A percentile compares a stretch with the other conserved stretches of the same genome.
Evolutionary conservation across 805 yeast genomes (phyloP).

Genomic region (Candida xiaguanensis): DNA sequence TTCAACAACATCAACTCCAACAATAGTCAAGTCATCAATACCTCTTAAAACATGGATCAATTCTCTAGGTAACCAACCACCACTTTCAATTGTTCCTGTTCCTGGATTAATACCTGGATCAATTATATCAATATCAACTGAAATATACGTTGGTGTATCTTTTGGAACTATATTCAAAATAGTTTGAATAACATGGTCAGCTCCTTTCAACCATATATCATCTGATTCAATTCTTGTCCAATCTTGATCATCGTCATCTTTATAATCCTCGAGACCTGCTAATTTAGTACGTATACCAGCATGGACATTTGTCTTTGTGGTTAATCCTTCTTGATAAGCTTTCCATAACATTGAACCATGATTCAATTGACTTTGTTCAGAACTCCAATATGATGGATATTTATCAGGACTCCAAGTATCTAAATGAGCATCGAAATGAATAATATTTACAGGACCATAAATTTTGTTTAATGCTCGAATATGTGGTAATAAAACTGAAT

Average conservation of each 20-base stretch:
- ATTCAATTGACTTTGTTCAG: conserved; percentile 58
- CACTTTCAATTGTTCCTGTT: conserved; percentile 59
- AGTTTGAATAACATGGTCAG: conserved; percentile 50
- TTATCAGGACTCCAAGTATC: conserved; percentile 78
- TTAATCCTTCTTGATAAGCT: conserved; percentile 66
- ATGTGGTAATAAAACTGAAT: conserved; percentile 70
- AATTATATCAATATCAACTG: conserved; percentile 70
- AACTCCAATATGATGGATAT: conserved; percentile 61
- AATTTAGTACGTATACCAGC: conserved; percentile 76
- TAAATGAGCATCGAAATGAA: conserved; percentile 83
- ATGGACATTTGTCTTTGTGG: conserved; percentile 59
- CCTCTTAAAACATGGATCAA: conserved; percentile 45
- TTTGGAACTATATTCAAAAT: conserved; percentile 54
- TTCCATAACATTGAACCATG: conserved; percentile 89
- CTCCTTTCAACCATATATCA: conserved; percentile 68
- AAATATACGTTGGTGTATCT: conserved; percentile 67
- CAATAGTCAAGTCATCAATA: conserved; percentile 42
- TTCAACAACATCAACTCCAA: conserved; percentile 57
- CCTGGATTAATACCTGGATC: conserved; percentile 59
- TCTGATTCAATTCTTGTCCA: conserved; percentile 68
- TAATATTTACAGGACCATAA: conserved; percentile 67
- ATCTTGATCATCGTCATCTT: conserved; percentile 66
- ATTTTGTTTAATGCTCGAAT: conserved; percentile 57
- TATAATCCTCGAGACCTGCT: conserved; percentile 59
- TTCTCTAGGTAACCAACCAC: conserved; percentile 57